phyloP scores from a whole-genome alignment of 768 basidiomycete genomes.

The Cystofilobasidium bisporidii region DNA sequence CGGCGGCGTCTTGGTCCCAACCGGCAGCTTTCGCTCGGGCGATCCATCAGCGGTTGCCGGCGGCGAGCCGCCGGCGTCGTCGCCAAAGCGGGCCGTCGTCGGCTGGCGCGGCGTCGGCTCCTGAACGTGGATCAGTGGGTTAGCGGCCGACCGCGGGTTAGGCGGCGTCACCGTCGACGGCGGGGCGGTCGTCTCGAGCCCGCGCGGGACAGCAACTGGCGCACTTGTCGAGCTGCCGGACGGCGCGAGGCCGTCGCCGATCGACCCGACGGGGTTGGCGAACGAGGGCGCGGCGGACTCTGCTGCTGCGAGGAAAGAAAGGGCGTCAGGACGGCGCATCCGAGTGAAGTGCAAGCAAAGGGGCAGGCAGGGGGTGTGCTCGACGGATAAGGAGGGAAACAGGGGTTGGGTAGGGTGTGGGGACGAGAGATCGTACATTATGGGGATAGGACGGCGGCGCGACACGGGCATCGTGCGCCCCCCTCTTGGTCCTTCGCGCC shows the following conservation, averaged over 20 bases:
- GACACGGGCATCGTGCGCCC: no score
- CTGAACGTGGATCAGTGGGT: constrained; percentile 6
- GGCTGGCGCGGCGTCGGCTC: constrained; percentile 1
- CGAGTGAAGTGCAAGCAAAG: no score
- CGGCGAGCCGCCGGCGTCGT: neutral
- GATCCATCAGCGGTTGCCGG: neutral
- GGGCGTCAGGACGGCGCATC: no score
- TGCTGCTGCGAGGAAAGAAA: neutral
- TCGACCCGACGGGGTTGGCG: neutral
- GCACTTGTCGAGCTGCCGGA: neutral
- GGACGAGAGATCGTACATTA: constrained; percentile 19
- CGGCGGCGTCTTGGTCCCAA: neutral
- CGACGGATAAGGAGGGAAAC: neutral
- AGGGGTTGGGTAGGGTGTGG: no score
- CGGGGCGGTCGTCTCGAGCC: neutral
- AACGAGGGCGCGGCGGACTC: neutral
- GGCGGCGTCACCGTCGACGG: neutral
- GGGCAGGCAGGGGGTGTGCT: constrained; percentile 15
- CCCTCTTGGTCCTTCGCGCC: no score
- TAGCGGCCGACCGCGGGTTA: neutral
- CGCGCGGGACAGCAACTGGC: neutral
- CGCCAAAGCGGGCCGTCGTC: neutral
- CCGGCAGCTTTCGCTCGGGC: neutral
- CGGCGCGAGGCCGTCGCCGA: neutral
- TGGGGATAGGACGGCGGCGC: neutral